These are phyloP conservation scores for Zygosaccharomyces pseudobailii DNA, from an alignment of 1,139 yeast genomes.

Conservation along the genomic window DNA sequence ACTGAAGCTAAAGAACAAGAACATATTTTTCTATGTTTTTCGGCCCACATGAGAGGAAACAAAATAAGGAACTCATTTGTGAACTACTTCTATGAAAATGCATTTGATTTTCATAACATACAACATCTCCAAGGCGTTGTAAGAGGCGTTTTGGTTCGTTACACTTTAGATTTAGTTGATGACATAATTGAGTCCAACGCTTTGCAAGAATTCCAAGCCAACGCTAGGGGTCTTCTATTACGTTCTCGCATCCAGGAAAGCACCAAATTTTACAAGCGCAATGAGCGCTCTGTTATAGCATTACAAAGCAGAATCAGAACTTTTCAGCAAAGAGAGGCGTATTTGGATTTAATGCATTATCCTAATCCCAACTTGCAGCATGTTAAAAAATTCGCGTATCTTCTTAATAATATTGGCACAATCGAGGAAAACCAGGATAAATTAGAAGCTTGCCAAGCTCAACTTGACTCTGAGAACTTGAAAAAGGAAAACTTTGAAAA, in stretches of 20 bases:
- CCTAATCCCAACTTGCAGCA: conserved; percentile 75
- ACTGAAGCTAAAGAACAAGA: neutral
- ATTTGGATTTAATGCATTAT: conserved; percentile 61
- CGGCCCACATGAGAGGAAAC: conserved; percentile 5
- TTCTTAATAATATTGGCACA: conserved; percentile 67
- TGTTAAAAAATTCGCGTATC: conserved; percentile 69
- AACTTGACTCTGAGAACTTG: conserved; percentile 74
- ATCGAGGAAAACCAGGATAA: conserved; percentile 76
- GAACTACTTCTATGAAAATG: neutral
- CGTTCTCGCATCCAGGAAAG: conserved; percentile 36
- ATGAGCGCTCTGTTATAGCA: conserved; percentile 54
- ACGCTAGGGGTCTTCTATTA: conserved; percentile 33
- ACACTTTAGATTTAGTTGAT: conserved; percentile 43
- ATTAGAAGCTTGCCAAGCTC: conserved; percentile 62
- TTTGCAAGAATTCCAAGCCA: conserved; percentile 38
- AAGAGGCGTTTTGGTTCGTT: conserved; percentile 49
- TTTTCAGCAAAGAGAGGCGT: conserved; percentile 65
- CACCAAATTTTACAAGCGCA: conserved; percentile 49
- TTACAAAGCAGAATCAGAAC: conserved; percentile 75
- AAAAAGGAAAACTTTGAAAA: conserved; percentile 47
- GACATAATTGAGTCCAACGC: conserved; percentile 46
- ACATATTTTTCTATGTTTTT: conserved; percentile 2
- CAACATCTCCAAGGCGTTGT: conserved; percentile 38
- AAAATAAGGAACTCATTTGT: conserved; percentile 1
- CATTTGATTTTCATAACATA: conserved; percentile 20